Conservation (phyloP, 116 monocot species). For the Zostera marina region DNA sequence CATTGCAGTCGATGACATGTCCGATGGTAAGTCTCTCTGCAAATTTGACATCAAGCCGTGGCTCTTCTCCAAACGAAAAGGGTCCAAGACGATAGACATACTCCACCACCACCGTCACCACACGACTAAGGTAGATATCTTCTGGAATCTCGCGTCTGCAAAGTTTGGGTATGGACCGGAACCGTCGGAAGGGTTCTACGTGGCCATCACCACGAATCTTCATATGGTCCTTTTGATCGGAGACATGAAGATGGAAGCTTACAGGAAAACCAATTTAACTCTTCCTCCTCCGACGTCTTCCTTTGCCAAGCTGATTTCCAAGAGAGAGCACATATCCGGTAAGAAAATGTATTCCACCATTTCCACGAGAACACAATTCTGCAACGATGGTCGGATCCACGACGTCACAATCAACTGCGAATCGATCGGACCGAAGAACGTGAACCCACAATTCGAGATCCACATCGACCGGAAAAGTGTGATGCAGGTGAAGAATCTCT, state of each 20-base stretch:
- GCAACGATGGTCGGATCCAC: slow-evolving; percentile 26
- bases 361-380: slow-evolving; percentile 29
- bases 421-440: slow-evolving; percentile 6
- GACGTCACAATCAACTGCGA: slow-evolving; percentile 29
- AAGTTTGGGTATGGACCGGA: slow-evolving; percentile 25
- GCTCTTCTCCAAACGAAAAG: slow-evolving; percentile 60
- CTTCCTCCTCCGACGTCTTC: slow-evolving; percentile 1
- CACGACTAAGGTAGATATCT: slow-evolving; percentile 15
- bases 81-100: slow-evolving; percentile 32
- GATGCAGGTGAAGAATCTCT: slow-evolving; percentile 22
- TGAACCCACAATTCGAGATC: slow-evolving; percentile 19
- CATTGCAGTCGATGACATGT: slow-evolving; percentile 32
- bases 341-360: slow-evolving; percentile 26
- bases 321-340: slow-evolving; percentile 26
- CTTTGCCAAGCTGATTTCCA: slow-evolving; percentile 16
- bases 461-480: slow-evolving; percentile 29
- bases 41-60: slow-evolving; percentile 65
- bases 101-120: background rate
- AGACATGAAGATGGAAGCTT: slow-evolving; percentile 30
- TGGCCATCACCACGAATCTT: slow-evolving; percentile 21
- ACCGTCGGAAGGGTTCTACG: slow-evolving; percentile 22
- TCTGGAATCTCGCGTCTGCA: slow-evolving; percentile 38
- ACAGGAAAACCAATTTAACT: slow-evolving; percentile 9
- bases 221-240: slow-evolving; percentile 33
- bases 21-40: slow-evolving; percentile 24